Base-by-base conservation (phyloP, 371 early-diverging fungal genomes). In the Coemansia sp. region DNA sequence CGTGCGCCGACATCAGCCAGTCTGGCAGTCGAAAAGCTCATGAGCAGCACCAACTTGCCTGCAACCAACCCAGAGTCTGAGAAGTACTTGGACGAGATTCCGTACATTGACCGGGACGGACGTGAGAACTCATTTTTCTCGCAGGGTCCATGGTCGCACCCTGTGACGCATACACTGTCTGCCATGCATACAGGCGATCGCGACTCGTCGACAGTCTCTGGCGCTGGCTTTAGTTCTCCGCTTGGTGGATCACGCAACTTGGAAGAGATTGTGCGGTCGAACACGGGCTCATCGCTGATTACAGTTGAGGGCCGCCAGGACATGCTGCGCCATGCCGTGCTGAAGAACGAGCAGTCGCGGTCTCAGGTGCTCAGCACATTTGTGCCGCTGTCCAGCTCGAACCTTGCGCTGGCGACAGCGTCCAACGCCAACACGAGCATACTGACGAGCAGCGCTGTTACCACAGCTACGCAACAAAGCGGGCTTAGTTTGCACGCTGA, bases 121-220 rank as follows among this genome's bases (percentile, higher is more conserved):
- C 68, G 73, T 36, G 77, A 76, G 21, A 72, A 72, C 41, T 76
- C 77, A 55, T 69, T 58, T 49, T 76, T 76, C 53, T 57, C 73
- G 52, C 58, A 65, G 28, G 77, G 77, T 6, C 77, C 77, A 8
- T 76, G 77, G 77, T 48, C 63, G 1, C 72, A 75, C 41, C 67
- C 75, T 2, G n/a, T 29, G 26, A 41, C 21, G 23, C 44, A 19
- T n/a, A 54, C 56, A 1, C n/a, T 56, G 15, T 32, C 56, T 6
- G 32, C 56, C 32, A 29, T 17, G 56, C 26, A 46, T 13, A 9
- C 61, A 13, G 29, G 19, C 23, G 51, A 44, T 11, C 55, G 64
- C 44, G 64, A 64, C 46, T 64, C 64, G 13, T 63, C 63, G 4
- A 56, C 64, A 11, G 64, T 64, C 9, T 19, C 56, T 9, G 46